A percentile compares a stretch with the other conserved stretches of the same genome.
Conservation (phyloP, 1,139 yeast genomes). For the Taphrina sp. region DNA sequence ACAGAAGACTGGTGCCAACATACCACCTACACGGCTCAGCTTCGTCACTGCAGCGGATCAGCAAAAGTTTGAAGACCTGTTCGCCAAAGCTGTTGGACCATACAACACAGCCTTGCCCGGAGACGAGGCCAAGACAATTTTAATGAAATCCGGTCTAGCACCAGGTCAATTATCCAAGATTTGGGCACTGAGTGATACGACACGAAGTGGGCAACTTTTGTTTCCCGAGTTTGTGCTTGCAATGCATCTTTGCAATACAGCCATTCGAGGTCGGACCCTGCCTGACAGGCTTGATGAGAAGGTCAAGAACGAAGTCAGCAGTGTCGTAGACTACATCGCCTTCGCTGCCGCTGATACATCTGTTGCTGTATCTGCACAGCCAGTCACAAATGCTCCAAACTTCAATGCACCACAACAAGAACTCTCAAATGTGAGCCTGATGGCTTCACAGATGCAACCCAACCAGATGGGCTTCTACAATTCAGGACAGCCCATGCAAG, state of each 20-base stretch:
- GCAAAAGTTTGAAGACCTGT: conserved; percentile 75
- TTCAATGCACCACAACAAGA: conserved; percentile 12
- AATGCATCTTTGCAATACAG: conserved; percentile 78
- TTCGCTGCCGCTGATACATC: conserved; percentile 24
- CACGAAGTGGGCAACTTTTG: conserved; percentile 75
- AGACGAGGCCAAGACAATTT: conserved; percentile 71
- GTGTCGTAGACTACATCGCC: conserved; percentile 77
- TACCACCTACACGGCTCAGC: conserved; percentile 68
- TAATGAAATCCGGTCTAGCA: conserved; percentile 73
- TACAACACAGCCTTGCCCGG: conserved; percentile 61
- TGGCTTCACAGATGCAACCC: conserved; percentile 28
- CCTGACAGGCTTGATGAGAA: conserved; percentile 71
- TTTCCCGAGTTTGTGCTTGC: conserved; percentile 96
- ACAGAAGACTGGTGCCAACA: conserved; percentile 42
- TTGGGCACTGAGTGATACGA: conserved; percentile 83
- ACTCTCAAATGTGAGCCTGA: conserved; percentile 17
- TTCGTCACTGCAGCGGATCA: conserved; percentile 85
- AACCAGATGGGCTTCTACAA: conserved; percentile 5
- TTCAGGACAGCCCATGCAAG: conserved; percentile 38
- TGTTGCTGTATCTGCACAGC: conserved; percentile 4
- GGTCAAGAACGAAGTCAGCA: conserved; percentile 76
- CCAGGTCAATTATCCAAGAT: conserved; percentile 79
- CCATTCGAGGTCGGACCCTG: conserved; percentile 70
- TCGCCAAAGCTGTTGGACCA: conserved; percentile 51
- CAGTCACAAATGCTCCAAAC: conserved; percentile 18